Conservation (phyloP, 2,329 filamentous ascomycete species). For the Neocatenulostroma microsporum region DNA sequence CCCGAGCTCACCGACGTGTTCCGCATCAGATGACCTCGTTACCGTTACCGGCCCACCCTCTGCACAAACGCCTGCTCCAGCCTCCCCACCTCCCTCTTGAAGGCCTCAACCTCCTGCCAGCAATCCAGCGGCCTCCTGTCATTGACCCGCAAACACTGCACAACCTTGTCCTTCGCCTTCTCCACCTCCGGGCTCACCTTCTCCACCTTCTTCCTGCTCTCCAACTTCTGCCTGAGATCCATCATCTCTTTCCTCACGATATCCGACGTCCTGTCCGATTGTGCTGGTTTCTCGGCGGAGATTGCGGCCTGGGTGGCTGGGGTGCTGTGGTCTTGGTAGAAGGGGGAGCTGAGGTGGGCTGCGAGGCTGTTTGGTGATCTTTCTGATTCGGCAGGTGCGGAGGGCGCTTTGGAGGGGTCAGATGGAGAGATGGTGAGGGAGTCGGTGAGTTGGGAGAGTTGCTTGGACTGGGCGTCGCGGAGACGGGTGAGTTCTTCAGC, state of each 20-base stretch:
- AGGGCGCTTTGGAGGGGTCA: constrained; percentile 2
- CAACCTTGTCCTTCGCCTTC: constrained; percentile 65
- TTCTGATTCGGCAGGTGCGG: constrained; percentile 10
- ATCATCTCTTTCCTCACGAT: constrained; percentile 52
- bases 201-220: constrained; percentile 49
- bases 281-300: constrained; percentile 33
- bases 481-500: constrained; percentile 76
- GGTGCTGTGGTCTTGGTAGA: constrained; percentile 31
- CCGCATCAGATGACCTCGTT: too few species aligned
- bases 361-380: constrained; percentile 27
- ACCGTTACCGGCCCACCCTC: constrained; percentile 61
- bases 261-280: constrained; percentile 43
- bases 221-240: constrained; percentile 44
- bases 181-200: constrained; percentile 64
- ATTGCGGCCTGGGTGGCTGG: constrained; percentile 17
- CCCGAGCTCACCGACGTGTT: too few species aligned
- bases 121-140: constrained; percentile 87
- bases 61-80: constrained; percentile 85
- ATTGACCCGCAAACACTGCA: constrained; percentile 72
- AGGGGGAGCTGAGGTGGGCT: constrained; percentile 27
- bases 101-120: constrained; percentile 85
- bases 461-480: constrained; percentile 59
- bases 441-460: constrained; percentile 60
- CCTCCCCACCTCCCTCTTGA: constrained; percentile 80
- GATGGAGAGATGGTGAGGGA: constrained; percentile 35